Percentiles rank a stretch among this genome's conserved stretches.
These are phyloP conservation scores for Irpex sp. DNA, from an alignment of 1,284 basidiomycete species.

Conservation along the genomic window DNA sequence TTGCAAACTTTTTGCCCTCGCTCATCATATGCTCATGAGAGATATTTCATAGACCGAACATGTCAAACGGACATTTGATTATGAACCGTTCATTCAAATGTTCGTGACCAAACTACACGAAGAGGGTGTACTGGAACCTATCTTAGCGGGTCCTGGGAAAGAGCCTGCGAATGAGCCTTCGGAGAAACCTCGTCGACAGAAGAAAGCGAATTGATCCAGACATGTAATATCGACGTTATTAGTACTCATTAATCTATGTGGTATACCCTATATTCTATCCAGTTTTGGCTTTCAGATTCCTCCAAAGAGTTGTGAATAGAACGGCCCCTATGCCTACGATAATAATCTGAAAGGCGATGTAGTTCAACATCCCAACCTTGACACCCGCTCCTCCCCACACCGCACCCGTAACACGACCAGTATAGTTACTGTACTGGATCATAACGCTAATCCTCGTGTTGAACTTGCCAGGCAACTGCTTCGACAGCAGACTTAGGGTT, in stretches of 20 bases:
- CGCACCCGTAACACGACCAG: slow-evolving; percentile 59
- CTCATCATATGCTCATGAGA: background rate
- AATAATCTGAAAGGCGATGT: slow-evolving; percentile 58
- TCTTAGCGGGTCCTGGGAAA: slow-evolving; percentile 24
- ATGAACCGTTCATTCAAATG: slow-evolving; percentile 52
- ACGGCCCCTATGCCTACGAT: slow-evolving; percentile 56
- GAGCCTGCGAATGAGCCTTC: background rate
- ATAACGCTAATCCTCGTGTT: slow-evolving; percentile 52
- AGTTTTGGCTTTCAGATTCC: slow-evolving; percentile 60
- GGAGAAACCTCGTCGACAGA: background rate
- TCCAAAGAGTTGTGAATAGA: slow-evolving; percentile 56
- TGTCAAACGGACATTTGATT: slow-evolving; percentile 55
- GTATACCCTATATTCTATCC: slow-evolving; percentile 12
- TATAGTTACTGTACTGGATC: slow-evolving; percentile 68
- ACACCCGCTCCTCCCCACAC: slow-evolving; percentile 68
- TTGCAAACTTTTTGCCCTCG: background rate
- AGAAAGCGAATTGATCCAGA: background rate
- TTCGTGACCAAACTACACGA: slow-evolving; percentile 42
- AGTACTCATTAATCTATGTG: background rate
- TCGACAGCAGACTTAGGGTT: slow-evolving; percentile 61
- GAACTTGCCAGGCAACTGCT: slow-evolving; percentile 62
- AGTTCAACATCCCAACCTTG: slow-evolving; percentile 60
- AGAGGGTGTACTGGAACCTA: slow-evolving; percentile 43
- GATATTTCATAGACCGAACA: slow-evolving; percentile 42
- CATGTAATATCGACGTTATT: no score